phyloP scores from a whole-genome alignment of 108 stramenopile species.

The Skeletonema grethae region DNA sequence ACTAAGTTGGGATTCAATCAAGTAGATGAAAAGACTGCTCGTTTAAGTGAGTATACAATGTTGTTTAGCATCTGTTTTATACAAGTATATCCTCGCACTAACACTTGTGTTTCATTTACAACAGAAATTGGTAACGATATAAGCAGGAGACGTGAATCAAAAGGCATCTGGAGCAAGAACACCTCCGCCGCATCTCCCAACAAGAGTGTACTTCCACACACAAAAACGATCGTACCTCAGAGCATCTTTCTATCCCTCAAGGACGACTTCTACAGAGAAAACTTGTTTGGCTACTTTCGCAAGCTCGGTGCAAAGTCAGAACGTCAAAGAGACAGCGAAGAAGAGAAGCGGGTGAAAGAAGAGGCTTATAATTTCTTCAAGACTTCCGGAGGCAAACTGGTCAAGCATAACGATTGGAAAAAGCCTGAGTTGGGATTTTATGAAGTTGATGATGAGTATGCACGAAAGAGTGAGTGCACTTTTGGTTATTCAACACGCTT shows the following conservation, averaged over 20 bases:
- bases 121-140: neutral
- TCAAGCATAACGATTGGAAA: neutral
- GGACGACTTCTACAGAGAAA: neutral
- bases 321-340: neutral
- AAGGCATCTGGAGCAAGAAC: neutral
- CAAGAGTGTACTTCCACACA: neutral
- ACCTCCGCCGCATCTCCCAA: neutral
- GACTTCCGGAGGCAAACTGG: neutral
- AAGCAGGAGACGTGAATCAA: neutral
- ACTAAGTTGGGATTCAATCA: neutral
- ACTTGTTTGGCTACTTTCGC: neutral
- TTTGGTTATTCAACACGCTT: neutral
- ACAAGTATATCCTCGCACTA: neutral
- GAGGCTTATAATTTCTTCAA: conserved; percentile 7
- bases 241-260: neutral
- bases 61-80: neutral
- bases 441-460: conserved; percentile 1
- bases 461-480: neutral
- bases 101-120: neutral
- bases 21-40: neutral
- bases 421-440: neutral
- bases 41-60: neutral
- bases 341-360: neutral
- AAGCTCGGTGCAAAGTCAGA: neutral
- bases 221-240: neutral